A percentile compares a stretch with the other conserved stretches of the same genome.
Conservation (phyloP, 306 rosid genomes). For the Fagus crenata region DNA sequence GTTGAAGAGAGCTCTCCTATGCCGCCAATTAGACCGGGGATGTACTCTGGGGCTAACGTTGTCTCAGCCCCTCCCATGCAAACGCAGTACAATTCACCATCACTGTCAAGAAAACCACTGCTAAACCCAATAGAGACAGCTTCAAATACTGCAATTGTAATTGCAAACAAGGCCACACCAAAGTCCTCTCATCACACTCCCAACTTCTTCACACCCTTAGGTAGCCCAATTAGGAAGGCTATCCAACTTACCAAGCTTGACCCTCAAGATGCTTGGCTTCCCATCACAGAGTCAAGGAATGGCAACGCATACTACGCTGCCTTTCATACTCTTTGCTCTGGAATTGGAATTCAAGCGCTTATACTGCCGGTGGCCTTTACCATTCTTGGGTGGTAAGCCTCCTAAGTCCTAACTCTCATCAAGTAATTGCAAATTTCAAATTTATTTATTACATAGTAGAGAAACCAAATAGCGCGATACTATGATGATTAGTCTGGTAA, state of each 20-base stretch:
- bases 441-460: background rate
- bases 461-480: too few species aligned
- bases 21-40: background rate
- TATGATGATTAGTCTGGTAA: too few species aligned
- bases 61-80: constrained; percentile 21
- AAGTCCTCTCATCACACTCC: constrained; percentile 35
- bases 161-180: constrained; percentile 14
- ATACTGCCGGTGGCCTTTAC: constrained; percentile 11
- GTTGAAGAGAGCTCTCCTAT: constrained; percentile 2
- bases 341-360: constrained; percentile 16
- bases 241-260: constrained; percentile 39
- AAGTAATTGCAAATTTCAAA: background rate
- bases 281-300: constrained; percentile 19
- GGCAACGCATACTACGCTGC: constrained; percentile 21
- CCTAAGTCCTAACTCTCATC: background rate
- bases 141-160: background rate
- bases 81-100: constrained; percentile 42
- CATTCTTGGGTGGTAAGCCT: constrained; percentile 20
- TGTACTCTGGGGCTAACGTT: background rate
- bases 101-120: constrained; percentile 38
- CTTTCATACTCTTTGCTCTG: constrained; percentile 16
- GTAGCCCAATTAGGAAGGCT: constrained; percentile 44
- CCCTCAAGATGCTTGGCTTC: constrained; percentile 30
- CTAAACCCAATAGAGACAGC: constrained; percentile 18
- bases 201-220: constrained; percentile 40